Percentiles rank a stretch among this genome's conserved stretches.
Evolutionary conservation across 2,329 filamentous ascomycete genomes (phyloP).

Genomic region (Achaetomium macrosporum): DNA sequence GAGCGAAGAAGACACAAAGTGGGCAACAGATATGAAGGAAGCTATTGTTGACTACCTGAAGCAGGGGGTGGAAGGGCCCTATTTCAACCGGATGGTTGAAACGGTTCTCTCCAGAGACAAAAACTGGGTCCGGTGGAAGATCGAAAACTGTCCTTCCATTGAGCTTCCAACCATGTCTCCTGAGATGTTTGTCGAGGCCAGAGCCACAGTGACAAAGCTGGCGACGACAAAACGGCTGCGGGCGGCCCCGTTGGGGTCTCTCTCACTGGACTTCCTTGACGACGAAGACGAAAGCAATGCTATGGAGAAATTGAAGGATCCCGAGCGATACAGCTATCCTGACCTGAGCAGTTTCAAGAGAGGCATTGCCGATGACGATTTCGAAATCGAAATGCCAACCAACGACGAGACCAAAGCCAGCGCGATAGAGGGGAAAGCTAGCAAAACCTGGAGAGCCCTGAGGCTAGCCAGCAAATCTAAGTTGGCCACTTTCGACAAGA

Average conservation of each 20-base stretch:
- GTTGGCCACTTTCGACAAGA: slow-evolving; percentile 75
- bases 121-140: slow-evolving; percentile 99
- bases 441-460: slow-evolving; percentile 85
- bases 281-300: slow-evolving; percentile 54
- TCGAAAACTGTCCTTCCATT: slow-evolving; percentile 86
- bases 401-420: slow-evolving; percentile 51
- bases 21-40: slow-evolving; percentile 73
- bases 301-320: slow-evolving; percentile 64
- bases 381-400: slow-evolving; percentile 79
- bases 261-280: slow-evolving; percentile 72
- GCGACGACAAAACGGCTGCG: slow-evolving; percentile 68
- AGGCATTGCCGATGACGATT: slow-evolving; percentile 71
- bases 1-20: slow-evolving; percentile 81
- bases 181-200: slow-evolving; percentile 63
- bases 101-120: slow-evolving; percentile 93
- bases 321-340: slow-evolving; percentile 61
- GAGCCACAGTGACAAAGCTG: slow-evolving; percentile 56
- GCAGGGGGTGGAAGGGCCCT: slow-evolving; percentile 74
- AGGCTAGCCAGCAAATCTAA: slow-evolving; percentile 70
- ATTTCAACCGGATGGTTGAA: slow-evolving; percentile 95
- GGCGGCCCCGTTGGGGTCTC: slow-evolving; percentile 61
- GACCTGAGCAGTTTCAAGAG: slow-evolving; percentile 63
- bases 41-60: slow-evolving; percentile 79
- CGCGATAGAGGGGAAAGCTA: slow-evolving; percentile 67
- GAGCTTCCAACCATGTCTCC: slow-evolving; percentile 66